Evolutionary conservation across 139 green algal species (phyloP), one percentile per base, ranked within the genome.

Genomic region (Haematococcus sp.): DNA sequence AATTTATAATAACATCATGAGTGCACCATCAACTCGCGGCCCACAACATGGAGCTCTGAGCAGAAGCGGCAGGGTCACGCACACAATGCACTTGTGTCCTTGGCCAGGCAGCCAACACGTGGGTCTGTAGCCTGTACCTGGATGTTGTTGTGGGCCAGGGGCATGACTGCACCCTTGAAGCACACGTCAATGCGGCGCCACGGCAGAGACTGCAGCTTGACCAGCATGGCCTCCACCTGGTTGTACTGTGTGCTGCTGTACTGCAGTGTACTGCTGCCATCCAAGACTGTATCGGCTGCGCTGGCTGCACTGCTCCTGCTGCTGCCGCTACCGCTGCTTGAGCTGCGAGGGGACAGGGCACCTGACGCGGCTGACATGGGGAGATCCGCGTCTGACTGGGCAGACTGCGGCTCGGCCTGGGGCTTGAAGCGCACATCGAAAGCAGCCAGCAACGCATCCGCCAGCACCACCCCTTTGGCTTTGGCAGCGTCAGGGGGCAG

Each of bases 121-220:
- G n/a, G n/a, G n/a, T n/a, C n/a, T 49, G 11, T 49, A 19, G 40
- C 40, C 40, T 49, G 11, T 58, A 83, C 86, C 77, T 93, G 88
- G 7, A 93, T 89, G 74, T 90, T 79, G 68, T 89, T 93, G 76
- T 93, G 88, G 4, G 84, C 74, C 23, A 81, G 34, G 4, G 71
- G 22, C 22, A 67, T 63, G 0, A 80, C 71, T 1, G 27, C 19
- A 2, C 71, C 82, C 22, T 51, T 43, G 73, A 91, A 94, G 70
- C 80, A 87, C 9, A 91, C 85, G 60, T 97, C 91, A 59, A 97
- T 83, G 1, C 92, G 84, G 22, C 91, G 79, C 91, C 91, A 97
- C 0, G 76, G 71, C 56, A 95, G 77, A 43, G 67, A 51, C 80
- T 88, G 83, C 74, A 95, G 81, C 59, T 76, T 59, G 25, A 59